Percentiles rank a stretch among this genome's conserved stretches.
These are phyloP conservation scores for Dactylella cylindrospora DNA, from an alignment of 2,329 filamentous ascomycete species.

Conservation along the genomic window DNA sequence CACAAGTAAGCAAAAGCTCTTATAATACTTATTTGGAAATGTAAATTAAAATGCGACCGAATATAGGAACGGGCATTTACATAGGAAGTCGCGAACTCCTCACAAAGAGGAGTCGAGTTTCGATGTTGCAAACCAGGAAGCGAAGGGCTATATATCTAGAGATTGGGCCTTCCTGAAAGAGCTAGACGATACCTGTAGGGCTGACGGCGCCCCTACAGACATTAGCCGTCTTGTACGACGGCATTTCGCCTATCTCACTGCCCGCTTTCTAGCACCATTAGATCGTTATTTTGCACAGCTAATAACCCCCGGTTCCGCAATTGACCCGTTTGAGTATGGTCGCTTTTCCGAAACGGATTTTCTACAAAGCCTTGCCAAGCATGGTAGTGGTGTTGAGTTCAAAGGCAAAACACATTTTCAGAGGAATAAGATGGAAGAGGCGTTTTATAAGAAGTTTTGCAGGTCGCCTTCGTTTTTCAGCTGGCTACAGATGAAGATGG, in stretches of 20 bases:
- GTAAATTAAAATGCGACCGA: neutral
- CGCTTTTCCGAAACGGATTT: constrained; percentile 49
- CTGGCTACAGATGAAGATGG: constrained; percentile 49
- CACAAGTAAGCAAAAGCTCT: constrained; percentile 13
- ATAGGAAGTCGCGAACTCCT: constrained; percentile 20
- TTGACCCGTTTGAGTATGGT: constrained; percentile 47
- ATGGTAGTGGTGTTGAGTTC: constrained; percentile 48
- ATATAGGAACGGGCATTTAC: constrained; percentile 23
- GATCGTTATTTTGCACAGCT: constrained; percentile 49
- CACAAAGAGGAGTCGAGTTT: constrained; percentile 43
- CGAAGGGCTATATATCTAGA: constrained; percentile 48
- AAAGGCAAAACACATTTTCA: constrained; percentile 49
- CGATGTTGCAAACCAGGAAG: constrained; percentile 46
- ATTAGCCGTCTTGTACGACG: constrained; percentile 46
- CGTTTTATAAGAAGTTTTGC: constrained; percentile 49
- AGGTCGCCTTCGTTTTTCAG: constrained; percentile 48
- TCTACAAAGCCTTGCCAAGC: constrained; percentile 46
- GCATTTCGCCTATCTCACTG: constrained; percentile 48
- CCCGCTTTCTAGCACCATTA: constrained; percentile 48
- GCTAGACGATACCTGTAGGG: constrained; percentile 45
- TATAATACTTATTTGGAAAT: neutral
- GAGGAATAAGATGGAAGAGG: constrained; percentile 46
- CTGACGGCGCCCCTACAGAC: constrained; percentile 28
- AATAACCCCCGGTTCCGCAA: constrained; percentile 33
- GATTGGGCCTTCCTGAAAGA: constrained; percentile 48